Evolutionary conservation across 2,329 filamentous ascomycete species (phyloP), one percentile per base, ranked within the genome.

Genomic region (Fusarium nurragi): DNA sequence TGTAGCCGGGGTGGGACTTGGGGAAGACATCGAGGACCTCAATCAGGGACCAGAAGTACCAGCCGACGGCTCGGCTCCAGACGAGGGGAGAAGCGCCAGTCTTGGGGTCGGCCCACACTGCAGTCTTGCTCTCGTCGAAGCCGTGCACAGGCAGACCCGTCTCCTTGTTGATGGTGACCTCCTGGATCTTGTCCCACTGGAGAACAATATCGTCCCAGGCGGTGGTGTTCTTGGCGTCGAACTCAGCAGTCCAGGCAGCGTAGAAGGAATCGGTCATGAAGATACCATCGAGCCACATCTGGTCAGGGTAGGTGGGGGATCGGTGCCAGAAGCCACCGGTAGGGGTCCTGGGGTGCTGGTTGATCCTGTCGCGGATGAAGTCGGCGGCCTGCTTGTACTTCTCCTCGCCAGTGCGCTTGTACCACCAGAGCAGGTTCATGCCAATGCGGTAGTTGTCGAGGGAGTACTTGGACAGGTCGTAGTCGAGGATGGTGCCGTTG

Each of bases 291-390:
- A 87, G 77, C 84, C 84, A 60, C 57, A 60, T 60, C 32, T 86
- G 82, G 61, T 84, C 78, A 18, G 76, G 77, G 61, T 84, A 85
- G 3, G 76, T 73, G 28, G 81, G 74, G 16, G 77, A 71, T 1
- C 74, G 67, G 64, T 86, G 84, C 83, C 83, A 86, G 76, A 86
- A 84, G 1, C 84, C 84, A 10, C 84, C 84, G 0, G 77, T 71
- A 0, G 79, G 71, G 0, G 81, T 87, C 14, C 84, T 77, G 6
- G 82, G 82, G 58, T 84, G 82, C 30, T 76, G 72, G 59, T 84
- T 73, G 7, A 86, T 69, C 60, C 83, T 81, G 16, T 74, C 64
- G 10, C 81, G 76, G 40, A 87, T 75, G 4, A 76, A 75, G 7
- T 78, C 77, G 5, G 83, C 82, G 0, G 83, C 84, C 6, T 70